Evolutionary conservation across 2,329 filamentous ascomycete genomes (phyloP), one percentile per base, ranked within the genome.

Genomic region (Fusarium xylarioides): DNA sequence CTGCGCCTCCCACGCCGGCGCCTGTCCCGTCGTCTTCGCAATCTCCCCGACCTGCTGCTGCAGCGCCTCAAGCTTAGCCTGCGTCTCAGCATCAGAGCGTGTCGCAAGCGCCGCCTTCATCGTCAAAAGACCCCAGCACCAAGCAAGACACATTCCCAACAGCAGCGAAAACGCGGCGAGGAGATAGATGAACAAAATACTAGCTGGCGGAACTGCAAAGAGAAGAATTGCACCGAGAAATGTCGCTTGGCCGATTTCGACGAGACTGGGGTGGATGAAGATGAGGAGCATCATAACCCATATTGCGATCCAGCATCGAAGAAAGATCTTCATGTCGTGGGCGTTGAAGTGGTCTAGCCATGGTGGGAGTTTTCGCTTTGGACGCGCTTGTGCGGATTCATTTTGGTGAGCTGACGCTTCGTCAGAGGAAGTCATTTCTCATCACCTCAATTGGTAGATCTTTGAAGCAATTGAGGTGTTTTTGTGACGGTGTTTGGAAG

Each of bases 91-190:
- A 8, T 78, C 79, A 5, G 85, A 80, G 19, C 86, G 79, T 5
- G 82, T 81, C 2, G 85, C 83, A 14, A 82, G 66, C 6, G 85
- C 86, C 5, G 85, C 85, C 66, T 86, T 85, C 85, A 86, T 87
- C 1, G 81, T 79, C 50, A 87, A 77, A 5, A 86, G 78, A 7
- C 86, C 86, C 86, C 86, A 88, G 10, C 80, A 84, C 85, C 86
- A 87, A 9, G 82, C 85, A 0, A 86, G 73, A 37, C 80, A 83
- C 75, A 87, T 85, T 23, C 86, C 86, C 4, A 86, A 18, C 7
- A 87, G 76, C 8, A 87, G 77, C 2, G 86, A 83, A 2, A 85
- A 40, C 0, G 81, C 76, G 15, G 78, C 83, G 11, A 87, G 77
- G 4, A 87, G 69, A 65, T 85, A 85, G 43, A 87, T 76, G 40